Evolutionary conservation across 75 land plant genomes (phyloP), one percentile per base, ranked within the genome.

Genomic region (Ceratopteris richardii): DNA sequence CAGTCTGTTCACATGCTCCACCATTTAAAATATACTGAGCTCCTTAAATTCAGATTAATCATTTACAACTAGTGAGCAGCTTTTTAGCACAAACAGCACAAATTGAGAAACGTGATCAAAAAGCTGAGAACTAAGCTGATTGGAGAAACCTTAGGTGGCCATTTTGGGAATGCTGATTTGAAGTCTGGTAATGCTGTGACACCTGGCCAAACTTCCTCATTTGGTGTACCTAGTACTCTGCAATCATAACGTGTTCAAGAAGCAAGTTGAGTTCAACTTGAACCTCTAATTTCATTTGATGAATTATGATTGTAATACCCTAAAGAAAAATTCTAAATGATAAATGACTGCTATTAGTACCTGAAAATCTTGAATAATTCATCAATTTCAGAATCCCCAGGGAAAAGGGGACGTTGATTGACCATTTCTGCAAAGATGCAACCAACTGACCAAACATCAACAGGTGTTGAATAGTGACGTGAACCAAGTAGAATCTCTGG

Each of bases 401-500:
- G 99, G 56, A 95, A 95, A n/a, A 95, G 67, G 40, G 99, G 99
- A 10, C 77, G 72, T 68, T 84, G 99, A 65, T 82, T 95, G 30
- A 95, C 88, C 99, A 95, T 90, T 54, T 95, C 99, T 28, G 99
- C 96, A 76, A 95, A 95, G 65, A 95, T 90, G 56, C 96, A 90
- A 7, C 99, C 99, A 1, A 90, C 86, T 18, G 99, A 95, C 99
- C 99, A 95, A 39, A 95, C 81, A 71, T 95, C 99, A 24, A 95
- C 99, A 13, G 99, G 99, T 24, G 97, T 90, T 17, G 99, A 95
- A 56, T 95, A 95, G 58, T 86, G 91, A n/a, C 92, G 80, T 4
- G 97, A 95, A 22, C 97, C 99, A 48, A 90, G 88, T 19, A 95
- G 65, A 43, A 94, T 94, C 66, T 94, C 98, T 36, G 98, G 98